These are phyloP conservation scores for Boletales sp. DNA, from an alignment of 768 basidiomycete species.

Conservation along the genomic window DNA sequence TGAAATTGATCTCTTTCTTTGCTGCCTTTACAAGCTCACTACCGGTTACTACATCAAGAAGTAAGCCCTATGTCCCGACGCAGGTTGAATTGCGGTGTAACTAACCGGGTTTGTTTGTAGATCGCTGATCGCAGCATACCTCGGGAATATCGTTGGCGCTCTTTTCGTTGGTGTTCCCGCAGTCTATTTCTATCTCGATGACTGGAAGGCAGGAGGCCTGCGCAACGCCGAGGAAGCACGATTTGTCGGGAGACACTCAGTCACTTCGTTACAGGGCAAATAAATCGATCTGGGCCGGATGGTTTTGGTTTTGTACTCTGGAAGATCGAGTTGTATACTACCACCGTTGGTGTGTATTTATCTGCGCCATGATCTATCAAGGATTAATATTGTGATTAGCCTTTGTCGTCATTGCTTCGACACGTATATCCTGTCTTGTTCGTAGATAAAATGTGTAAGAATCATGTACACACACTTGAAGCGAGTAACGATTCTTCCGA, in stretches of 20 bases:
- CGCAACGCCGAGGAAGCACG: slow-evolving; percentile 37
- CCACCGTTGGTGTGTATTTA: too few species aligned
- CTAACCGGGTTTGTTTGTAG: slow-evolving; percentile 20
- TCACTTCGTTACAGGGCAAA: slow-evolving; percentile 3
- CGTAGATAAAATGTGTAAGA: too few species aligned
- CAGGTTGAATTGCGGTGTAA: not conserved
- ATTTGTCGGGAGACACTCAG: slow-evolving; percentile 7
- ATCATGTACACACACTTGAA: too few species aligned
- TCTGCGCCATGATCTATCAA: too few species aligned
- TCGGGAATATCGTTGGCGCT: slow-evolving; percentile 68
- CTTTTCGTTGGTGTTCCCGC: slow-evolving; percentile 63
- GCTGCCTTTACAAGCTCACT: slow-evolving; percentile 16
- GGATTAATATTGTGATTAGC: too few species aligned
- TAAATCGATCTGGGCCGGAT: not conserved
- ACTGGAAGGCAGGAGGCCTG: slow-evolving; percentile 42
- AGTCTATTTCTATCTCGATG: slow-evolving; percentile 58
- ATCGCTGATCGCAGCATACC: slow-evolving; percentile 60
- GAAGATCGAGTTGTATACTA: too few species aligned
- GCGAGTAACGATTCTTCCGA: too few species aligned
- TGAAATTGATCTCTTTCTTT: slow-evolving; percentile 1
- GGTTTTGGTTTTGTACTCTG: too few species aligned
- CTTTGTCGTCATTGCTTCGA: not conserved
- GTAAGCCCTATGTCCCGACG: slow-evolving; percentile 33
- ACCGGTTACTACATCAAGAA: slow-evolving; percentile 61
- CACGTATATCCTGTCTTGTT: not conserved